These are phyloP conservation scores for Nowakowskiella sp. DNA, from an alignment of 192 early-diverging fungal species.

Conservation along the genomic window DNA sequence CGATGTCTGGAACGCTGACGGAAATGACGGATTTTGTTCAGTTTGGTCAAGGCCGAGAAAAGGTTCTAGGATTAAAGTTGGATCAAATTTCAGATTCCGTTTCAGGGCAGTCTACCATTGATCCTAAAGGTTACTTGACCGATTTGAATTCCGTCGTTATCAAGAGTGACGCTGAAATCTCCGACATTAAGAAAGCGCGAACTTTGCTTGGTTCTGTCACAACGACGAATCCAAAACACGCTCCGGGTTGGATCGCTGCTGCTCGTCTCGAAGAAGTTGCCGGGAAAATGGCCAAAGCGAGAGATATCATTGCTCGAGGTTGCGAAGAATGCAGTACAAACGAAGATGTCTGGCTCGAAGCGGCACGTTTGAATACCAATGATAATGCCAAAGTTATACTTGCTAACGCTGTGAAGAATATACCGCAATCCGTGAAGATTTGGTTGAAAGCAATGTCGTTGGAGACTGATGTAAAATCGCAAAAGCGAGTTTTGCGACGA, in stretches of 20 bases:
- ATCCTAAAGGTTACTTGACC: constrained; percentile 94
- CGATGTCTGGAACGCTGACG: constrained; percentile 26
- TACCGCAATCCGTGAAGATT: constrained; percentile 88
- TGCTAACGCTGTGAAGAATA: constrained; percentile 77
- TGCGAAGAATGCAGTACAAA: constrained; percentile 90
- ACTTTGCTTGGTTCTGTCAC: constrained; percentile 83
- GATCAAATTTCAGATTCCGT: constrained; percentile 87
- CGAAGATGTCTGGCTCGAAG: constrained; percentile 97
- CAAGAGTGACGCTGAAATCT: constrained; percentile 72
- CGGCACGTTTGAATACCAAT: constrained; percentile 75
- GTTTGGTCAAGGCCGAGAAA: constrained; percentile 87
- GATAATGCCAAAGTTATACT: constrained; percentile 85
- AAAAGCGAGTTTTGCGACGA: constrained; percentile 77
- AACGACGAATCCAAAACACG: constrained; percentile 89
- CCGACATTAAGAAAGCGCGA: constrained; percentile 86
- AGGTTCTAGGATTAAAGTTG: constrained; percentile 82
- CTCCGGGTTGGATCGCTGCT: constrained; percentile 96
- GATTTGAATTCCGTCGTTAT: constrained; percentile 77
- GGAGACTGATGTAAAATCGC: constrained; percentile 65
- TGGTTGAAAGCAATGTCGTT: constrained; percentile 85
- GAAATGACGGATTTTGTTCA: constrained; percentile 81
- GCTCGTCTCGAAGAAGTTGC: constrained; percentile 94
- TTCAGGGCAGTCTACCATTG: constrained; percentile 79
- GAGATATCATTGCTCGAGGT: constrained; percentile 79
- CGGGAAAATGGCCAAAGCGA: constrained; percentile 70